Base-by-base conservation (phyloP, 1,284 basidiomycete species). In the Leccinum olivaceoglutinosum region DNA sequence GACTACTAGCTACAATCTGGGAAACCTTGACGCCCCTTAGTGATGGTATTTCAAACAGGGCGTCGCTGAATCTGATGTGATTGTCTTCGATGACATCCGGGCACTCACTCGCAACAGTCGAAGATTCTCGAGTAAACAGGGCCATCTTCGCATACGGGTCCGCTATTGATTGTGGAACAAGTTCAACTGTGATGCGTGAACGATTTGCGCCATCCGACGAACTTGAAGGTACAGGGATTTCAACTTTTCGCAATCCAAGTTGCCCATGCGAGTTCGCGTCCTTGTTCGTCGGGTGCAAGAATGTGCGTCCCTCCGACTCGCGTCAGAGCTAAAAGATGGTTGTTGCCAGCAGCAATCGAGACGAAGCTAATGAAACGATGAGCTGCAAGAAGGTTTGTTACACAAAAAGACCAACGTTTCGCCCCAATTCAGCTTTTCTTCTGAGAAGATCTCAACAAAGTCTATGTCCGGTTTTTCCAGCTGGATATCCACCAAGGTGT, bases 241-340 rank as follows among this genome's bases (percentile, higher is more conserved):
- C 79, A 66, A 89, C 81, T 68, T 82, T 88, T 69, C 80, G 85
- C 71, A 87, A 83, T 12, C 94, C 94, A 11, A 98, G 86, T 76
- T 98, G 96, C 1, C 93, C 92, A 73, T 89, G 86, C 1, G 82
- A 78, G 76, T 98, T 98, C n/a, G 89, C 94, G 8, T 83, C 77
- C 61, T 86, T 84, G 65, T 86, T 86, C 57, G 93, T 81, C 0
- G 95, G 92, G 65, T 93, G 86, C 0, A 88, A 85, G 72, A 93
- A 96, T 2, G 90, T 86, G 59, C 93, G 86, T 2, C 94, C 94
- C 56, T 83, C 79, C 32, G 87, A 91, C 21, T 21, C 21, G 21
- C 3, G 94, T 94, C 11, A 96, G 78, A 1, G 93, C 94, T 16
- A 98, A 83, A 7, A 98, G 78, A 73, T 98, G 96, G 71, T 93